Conservation (phyloP, 768 basidiomycete genomes). For the Rickenella mellea region DNA sequence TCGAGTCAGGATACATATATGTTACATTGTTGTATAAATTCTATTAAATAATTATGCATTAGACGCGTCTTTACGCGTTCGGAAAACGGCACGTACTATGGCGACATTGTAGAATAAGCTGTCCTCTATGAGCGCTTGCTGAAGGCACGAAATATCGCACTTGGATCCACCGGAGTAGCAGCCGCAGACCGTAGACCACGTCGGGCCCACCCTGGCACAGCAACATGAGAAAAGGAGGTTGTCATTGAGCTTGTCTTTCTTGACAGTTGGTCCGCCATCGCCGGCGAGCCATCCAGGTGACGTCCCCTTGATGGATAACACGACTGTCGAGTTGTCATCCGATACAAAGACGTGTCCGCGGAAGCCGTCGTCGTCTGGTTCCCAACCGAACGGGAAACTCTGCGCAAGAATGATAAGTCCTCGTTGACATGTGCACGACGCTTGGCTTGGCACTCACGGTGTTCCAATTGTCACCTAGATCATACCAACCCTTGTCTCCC, state of each 20-base stretch:
- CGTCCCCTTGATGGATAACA: conserved; percentile 91
- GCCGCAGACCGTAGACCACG: conserved; percentile 88
- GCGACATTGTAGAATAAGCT: conserved; percentile 85
- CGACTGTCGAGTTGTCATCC: conserved; percentile 73
- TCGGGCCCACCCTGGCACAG: conserved; percentile 89
- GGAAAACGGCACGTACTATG: conserved; percentile 40
- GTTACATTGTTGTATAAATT: conserved; percentile 90
- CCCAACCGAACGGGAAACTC: conserved; percentile 82
- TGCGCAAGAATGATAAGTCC: conserved; percentile 16
- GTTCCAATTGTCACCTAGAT: conserved; percentile 54
- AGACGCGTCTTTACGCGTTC: no score
- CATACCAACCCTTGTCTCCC: conserved; percentile 59
- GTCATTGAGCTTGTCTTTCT: conserved; percentile 90
- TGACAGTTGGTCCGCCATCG: conserved; percentile 71
- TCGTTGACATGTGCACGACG: conserved; percentile 1
- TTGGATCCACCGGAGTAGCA: conserved; percentile 69
- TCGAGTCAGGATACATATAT: conserved; percentile 80
- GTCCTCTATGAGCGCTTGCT: conserved; percentile 68
- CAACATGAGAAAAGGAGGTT: conserved; percentile 96
- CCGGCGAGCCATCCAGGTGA: conserved; percentile 60
- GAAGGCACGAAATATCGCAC: conserved; percentile 77
- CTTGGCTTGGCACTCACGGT: conserved; percentile 32
- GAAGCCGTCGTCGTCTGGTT: conserved; percentile 80
- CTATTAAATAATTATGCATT: conserved; percentile 25
- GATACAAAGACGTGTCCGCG: conserved; percentile 89